Base-by-base conservation (phyloP, 2,329 filamentous ascomycete genomes). In the Dissoconium aciculare region DNA sequence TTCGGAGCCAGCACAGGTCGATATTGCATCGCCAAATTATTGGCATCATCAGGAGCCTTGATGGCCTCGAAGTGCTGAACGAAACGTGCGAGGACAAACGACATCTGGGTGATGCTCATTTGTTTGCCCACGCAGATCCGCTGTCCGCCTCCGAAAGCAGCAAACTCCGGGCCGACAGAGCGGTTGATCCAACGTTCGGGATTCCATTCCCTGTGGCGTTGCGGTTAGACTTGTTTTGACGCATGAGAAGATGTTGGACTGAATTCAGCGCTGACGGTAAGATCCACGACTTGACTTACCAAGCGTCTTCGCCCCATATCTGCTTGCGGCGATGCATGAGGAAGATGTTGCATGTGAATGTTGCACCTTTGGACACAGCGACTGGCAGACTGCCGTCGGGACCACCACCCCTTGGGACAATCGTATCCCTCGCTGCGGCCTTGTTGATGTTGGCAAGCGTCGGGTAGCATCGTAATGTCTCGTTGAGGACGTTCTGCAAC, bases 401-500 rank as follows among this genome's bases (percentile, higher is more conserved):
- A 0, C 64, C 64, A 16, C 63, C 64, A 24, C 64, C 80, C 13
- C 60, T 63, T 0, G 81, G 80, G 4, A 89, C 66, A 0, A 73
- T 77, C 4, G 79, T 84, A 56, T 84, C 75, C 32, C 62, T 64
- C n/a, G 83, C 64, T 11, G 79, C 68, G 12, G 72, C 58, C 37
- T 80, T 74, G 27, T 81, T 65, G 53, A 84, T 62, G 48, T 56
- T 62, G 2, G 60, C 60, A 1, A 64, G 57, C 2, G 59, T 48
- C 6, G 60, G 60, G 36, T 62, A 63, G 16, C 62, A 49, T 5
- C 60, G 54, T 2, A 64, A 49, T 11, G 45, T 52, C 35, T 57
- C 54, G 34, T 52, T 50, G 33, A 56, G 40, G 13, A 45, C 45
- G 30, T 55, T 44, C 30, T 54, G 41, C 15, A 87, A 68, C 15